phyloP scores from a whole-genome alignment of 169 alveolate species.

The Plasmodium chabaudi region DNA sequence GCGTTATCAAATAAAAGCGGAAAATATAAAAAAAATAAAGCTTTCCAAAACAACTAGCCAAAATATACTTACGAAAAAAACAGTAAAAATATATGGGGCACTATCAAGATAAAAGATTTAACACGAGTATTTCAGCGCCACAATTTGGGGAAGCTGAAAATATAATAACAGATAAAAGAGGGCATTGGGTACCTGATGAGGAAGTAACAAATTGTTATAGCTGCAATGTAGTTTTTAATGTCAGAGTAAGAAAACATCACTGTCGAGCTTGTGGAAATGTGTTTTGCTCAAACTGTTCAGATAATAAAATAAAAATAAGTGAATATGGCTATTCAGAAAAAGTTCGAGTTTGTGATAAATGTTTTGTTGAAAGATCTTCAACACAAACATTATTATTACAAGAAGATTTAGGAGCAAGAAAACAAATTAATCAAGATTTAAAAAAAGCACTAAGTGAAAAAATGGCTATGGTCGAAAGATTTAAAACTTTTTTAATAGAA shows the following conservation, averaged over 20 bases:
- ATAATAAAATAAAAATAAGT: conserved; percentile 47
- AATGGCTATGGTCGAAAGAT: conserved; percentile 83
- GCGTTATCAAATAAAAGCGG: neutral
- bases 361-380: conserved; percentile 82
- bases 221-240: conserved; percentile 64
- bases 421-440: conserved; percentile 82
- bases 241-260: conserved; percentile 72
- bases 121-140: conserved; percentile 32
- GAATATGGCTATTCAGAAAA: conserved; percentile 73
- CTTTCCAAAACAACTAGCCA: conserved; percentile 4
- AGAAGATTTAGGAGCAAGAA: conserved; percentile 86
- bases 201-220: conserved; percentile 72
- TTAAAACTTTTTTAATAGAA: conserved; percentile 80
- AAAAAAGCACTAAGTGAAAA: conserved; percentile 82
- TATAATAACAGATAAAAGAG: conserved; percentile 45
- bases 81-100: conserved; percentile 38
- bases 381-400: conserved; percentile 84
- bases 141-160: conserved; percentile 54
- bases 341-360: conserved; percentile 79
- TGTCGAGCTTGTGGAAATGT: conserved; percentile 77
- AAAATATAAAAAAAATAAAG: conserved; percentile 13
- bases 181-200: conserved; percentile 75
- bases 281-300: conserved; percentile 75
- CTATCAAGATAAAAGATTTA: conserved; percentile 19
- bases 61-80: neutral